Base-by-base conservation (phyloP, 768 basidiomycete genomes). In the Boletus subcaerulescens region DNA sequence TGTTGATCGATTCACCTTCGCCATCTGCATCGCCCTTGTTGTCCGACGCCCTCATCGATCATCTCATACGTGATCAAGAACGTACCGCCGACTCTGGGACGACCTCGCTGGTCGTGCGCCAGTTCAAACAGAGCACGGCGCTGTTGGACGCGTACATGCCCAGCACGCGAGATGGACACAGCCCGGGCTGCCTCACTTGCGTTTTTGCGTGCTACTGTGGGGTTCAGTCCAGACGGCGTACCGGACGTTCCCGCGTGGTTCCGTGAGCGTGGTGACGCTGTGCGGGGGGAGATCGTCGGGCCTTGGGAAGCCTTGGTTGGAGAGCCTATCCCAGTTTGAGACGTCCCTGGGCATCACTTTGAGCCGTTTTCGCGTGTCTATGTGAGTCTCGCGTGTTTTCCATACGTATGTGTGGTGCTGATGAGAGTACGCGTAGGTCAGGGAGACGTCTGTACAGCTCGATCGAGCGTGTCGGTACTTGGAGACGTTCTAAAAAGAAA, bases 271-370 rank as follows among this genome's bases (percentile, higher is more conserved):
- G 67, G 61, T 17, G 66, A 77, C 31, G 57, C 65, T 0, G 56
- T 22, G 15, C 35, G n/a, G 26, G 15, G 59, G 20, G 53, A 64
- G 15, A 67, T 73, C 8, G 71, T 74, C 0, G 55, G 48, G 0
- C 78, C 73, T 20, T 89, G 87, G 86, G 76, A 80, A 50, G 57
- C 42, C 0, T 57, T 84, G 10, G 67, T 76, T 0, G 73, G 72
- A 5, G 54, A 45, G 10, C 31, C 63, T 7, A 53, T 86, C 1
- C 72, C 75, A 38, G 71, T 79, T 3, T 63, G 81, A 40, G 80
- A 83, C 56, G 80, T 89, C 4, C 82, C 86, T 0, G 87, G 87
- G 0, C 68, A 88, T 64, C 87, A 89, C 58, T 88, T 89, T 56
- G 66, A 78, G 58, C 73, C 79, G 0, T 89, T 89, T 63, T 71